These are phyloP conservation scores for Solanum tarijense DNA, from an alignment of 257 asterid genomes.

Conservation along the genomic window DNA sequence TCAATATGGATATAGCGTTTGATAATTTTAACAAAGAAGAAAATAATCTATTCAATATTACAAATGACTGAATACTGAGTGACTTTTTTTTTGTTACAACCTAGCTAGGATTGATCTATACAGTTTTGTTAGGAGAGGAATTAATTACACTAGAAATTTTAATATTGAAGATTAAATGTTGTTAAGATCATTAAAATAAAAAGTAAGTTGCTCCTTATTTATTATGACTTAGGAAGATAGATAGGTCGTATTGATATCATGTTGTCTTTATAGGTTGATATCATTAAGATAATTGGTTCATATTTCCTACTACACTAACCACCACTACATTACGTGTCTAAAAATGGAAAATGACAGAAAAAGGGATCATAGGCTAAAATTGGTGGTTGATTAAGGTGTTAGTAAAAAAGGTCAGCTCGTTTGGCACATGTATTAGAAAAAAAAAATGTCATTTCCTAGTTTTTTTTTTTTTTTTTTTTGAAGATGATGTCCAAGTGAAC, in stretches of 20 bases:
- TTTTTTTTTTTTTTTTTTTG: no score
- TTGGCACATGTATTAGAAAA: not conserved
- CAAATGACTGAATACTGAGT: not conserved
- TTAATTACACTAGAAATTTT: not conserved
- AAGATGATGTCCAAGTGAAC: not conserved
- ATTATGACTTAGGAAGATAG: not conserved
- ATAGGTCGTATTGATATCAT: not conserved
- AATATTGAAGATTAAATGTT: not conserved
- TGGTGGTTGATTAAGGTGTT: not conserved
- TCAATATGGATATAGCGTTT: not conserved
- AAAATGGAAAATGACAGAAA: not conserved
- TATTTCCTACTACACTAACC: constrained; percentile 1
- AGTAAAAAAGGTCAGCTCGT: constrained; percentile 3
- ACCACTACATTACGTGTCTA: not conserved
- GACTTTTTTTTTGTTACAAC: not conserved
- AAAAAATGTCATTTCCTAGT: not conserved
- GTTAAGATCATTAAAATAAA: not conserved
- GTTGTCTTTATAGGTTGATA: not conserved
- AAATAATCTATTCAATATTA: not conserved
- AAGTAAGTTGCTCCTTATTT: not conserved
- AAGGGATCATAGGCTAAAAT: not conserved
- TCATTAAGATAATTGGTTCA: not conserved
- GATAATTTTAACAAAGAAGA: not conserved
- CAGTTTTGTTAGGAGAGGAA: not conserved
- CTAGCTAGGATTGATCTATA: not conserved